These are phyloP conservation scores for Echites panduratus DNA, from an alignment of 257 asterid species.

Conservation along the genomic window DNA sequence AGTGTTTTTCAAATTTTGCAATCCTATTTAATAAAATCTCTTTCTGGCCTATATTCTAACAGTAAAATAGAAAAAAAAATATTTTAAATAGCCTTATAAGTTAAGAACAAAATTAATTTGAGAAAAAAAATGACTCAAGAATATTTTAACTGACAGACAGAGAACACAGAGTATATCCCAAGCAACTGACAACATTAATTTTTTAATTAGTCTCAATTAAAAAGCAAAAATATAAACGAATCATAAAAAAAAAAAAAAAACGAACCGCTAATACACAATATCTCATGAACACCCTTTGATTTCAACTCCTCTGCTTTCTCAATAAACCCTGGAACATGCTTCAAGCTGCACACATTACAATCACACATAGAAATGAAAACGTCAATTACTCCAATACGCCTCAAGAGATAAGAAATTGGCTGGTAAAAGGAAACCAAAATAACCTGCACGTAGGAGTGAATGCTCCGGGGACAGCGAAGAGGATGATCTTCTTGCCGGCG, in stretches of 20 bases:
- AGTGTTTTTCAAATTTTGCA: no score
- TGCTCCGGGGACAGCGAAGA: slow-evolving; percentile 91
- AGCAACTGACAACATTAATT: no score
- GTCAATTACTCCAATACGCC: background rate
- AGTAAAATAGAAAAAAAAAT: no score
- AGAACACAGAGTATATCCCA: no score
- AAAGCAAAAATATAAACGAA: no score
- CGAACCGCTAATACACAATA: slow-evolving; percentile 61
- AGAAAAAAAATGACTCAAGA: no score
- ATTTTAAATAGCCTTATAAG: no score
- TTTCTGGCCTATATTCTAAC: no score
- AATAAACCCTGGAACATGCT: slow-evolving; percentile 92
- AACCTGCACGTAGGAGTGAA: slow-evolving; percentile 97
- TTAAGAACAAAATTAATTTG: no score
- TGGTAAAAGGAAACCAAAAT: background rate
- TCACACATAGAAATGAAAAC: background rate
- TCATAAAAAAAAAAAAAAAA: background rate
- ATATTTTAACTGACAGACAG: no score
- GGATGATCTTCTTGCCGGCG: slow-evolving; percentile 64
- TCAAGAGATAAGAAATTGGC: background rate
- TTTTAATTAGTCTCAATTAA: background rate
- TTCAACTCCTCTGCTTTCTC: slow-evolving; percentile 77
- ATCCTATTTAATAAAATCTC: no score
- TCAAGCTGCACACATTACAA: slow-evolving; percentile 35
- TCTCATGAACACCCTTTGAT: slow-evolving; percentile 70